Conservation (phyloP, 1,284 basidiomycete genomes). For the Jaminaea rosea region DNA sequence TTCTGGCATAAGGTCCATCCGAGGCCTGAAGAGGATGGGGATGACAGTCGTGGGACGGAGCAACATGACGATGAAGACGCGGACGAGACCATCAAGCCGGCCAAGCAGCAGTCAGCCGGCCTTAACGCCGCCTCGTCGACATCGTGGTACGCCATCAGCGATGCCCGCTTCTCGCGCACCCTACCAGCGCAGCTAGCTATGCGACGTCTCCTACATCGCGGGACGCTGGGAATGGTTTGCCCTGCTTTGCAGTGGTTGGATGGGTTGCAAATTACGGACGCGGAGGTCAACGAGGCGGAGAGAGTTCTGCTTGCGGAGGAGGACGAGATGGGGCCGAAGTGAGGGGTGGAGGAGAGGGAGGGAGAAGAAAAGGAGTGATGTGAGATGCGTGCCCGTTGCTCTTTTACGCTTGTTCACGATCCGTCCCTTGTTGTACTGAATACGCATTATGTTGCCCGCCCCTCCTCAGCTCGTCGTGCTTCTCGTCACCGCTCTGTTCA, state of each 20-base stretch:
- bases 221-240: constrained; percentile 41
- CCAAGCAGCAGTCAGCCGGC: background rate
- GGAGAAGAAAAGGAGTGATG: background rate
- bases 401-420: too few relatives aligned
- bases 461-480: too few relatives aligned
- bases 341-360: background rate
- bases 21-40: background rate
- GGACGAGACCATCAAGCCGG: background rate
- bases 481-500: too few relatives aligned
- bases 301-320: constrained; percentile 8
- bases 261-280: constrained; percentile 28
- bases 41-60: constrained; percentile 12
- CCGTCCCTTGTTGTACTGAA: too few relatives aligned
- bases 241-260: constrained; percentile 37
- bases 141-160: constrained; percentile 22
- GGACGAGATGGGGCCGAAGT: background rate
- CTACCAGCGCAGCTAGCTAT: constrained; percentile 22
- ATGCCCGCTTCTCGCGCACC: constrained; percentile 31
- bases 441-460: too few relatives aligned
- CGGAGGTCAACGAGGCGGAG: constrained; percentile 32
- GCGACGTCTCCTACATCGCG: constrained; percentile 34
- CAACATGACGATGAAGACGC: constrained; percentile 4
- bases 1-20: constrained; percentile 37
- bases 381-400: too few relatives aligned
- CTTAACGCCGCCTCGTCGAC: background rate